A percentile compares a stretch with the other conserved stretches of the same genome.
These are phyloP conservation scores for Psilocybe subaeruginosa DNA, from an alignment of 768 basidiomycete species.

Conservation along the genomic window DNA sequence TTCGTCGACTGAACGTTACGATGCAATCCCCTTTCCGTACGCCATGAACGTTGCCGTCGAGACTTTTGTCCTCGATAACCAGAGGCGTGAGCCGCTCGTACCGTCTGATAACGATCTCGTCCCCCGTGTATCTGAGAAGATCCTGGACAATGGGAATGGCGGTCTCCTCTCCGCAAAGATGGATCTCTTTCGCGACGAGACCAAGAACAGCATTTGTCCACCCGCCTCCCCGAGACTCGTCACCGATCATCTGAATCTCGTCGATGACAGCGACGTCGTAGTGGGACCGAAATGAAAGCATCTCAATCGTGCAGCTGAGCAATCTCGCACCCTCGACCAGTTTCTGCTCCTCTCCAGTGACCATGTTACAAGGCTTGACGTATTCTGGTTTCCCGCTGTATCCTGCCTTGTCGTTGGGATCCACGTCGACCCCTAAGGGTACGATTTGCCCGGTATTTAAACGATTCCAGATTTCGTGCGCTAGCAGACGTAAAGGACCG, in stretches of 20 bases:
- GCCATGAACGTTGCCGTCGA: constrained; percentile 60
- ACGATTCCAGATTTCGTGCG: constrained; percentile 92
- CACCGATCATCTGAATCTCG: constrained; percentile 95
- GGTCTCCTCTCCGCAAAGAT: constrained; percentile 95
- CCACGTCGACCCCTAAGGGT: constrained; percentile 56
- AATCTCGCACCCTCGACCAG: constrained; percentile 60
- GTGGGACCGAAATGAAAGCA: constrained; percentile 52
- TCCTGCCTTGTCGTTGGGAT: constrained; percentile 24
- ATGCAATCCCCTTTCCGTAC: constrained; percentile 88
- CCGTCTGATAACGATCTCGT: constrained; percentile 77
- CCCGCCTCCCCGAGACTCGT: constrained; percentile 72
- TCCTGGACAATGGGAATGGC: constrained; percentile 79
- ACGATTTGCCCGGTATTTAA: constrained; percentile 89
- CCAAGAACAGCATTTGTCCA: constrained; percentile 89
- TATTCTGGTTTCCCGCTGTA: constrained; percentile 46
- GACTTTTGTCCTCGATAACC: constrained; percentile 61
- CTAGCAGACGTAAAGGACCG: constrained; percentile 89
- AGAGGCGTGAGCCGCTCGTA: constrained; percentile 91
- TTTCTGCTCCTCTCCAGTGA: constrained; percentile 91
- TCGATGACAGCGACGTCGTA: constrained; percentile 91
- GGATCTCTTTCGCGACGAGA: constrained; percentile 76
- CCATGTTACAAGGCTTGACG: constrained; percentile 75
- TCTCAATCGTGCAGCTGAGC: constrained; percentile 92
- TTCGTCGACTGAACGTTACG: constrained; percentile 78
- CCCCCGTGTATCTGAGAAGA: constrained; percentile 77